Evolutionary conservation across 2,329 filamentous ascomycete species (phyloP), one percentile per base, ranked within the genome.

Genomic region (Penicillium occitanis): DNA sequence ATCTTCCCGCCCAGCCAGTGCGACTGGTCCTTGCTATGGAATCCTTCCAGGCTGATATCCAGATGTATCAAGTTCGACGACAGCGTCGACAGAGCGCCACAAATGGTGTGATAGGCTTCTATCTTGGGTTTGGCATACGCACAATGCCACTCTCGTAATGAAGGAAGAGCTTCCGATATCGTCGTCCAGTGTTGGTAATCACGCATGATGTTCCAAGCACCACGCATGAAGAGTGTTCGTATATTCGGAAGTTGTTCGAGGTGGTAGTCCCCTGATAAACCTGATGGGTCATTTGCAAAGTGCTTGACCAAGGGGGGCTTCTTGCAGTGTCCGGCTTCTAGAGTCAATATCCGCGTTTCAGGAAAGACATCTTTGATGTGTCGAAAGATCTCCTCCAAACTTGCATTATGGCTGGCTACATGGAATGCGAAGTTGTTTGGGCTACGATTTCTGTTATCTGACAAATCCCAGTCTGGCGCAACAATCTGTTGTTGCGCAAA

Each of bases 181-280:
- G 82, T 83, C 65, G 82, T 78, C 77, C 90, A 92, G 74, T 92
- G 89, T 19, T 81, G 78, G 51, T 85, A 79, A 17, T 84, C 81
- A 57, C 90, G 83, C 75, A 91, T 89, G 33, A 92, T 82, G 72
- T 92, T 92, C 90, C 90, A 93, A 70, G 91, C 89, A 6, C 90
- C 90, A 71, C 90, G 88, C 76, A 90, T 89, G 51, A 92, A 86
- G 22, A 92, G 82, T 0, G 89, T 91, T 63, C 84, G 84, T 37
- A 92, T 84, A 2, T 85, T 85, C 2, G 80, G 75, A 2, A 90
- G 79, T 22, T 76, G 70, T 8, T 84, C 81, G 7, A 87, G 75
- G 33, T 74, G 71, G 69, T 78, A 73, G 25, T 73, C 69, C 37
- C 73, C 71, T 0, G 72, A 68, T 53, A 71, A 67, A 3, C 73